Conservation (phyloP, 2,329 filamentous ascomycete genomes). For the Hirsutella minnesotensis region DNA sequence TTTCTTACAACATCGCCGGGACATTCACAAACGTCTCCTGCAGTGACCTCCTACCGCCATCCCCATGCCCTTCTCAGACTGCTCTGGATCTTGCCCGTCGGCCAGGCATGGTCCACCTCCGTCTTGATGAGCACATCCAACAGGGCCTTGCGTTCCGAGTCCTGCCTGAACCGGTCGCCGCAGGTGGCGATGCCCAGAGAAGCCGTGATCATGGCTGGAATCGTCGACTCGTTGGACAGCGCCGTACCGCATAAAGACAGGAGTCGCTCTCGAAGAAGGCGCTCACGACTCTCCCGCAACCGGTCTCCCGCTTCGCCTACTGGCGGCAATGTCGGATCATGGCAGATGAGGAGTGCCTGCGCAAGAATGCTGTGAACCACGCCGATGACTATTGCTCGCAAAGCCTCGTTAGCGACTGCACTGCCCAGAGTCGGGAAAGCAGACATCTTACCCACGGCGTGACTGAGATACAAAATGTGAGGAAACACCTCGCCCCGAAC, state of each 20-base stretch:
- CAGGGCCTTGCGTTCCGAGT: conserved; percentile 33
- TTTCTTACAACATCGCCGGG: too few relatives aligned
- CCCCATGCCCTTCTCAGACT: conserved; percentile 38
- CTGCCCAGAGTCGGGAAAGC: too few relatives aligned
- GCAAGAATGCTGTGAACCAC: conserved; percentile 49
- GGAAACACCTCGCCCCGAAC: conserved; percentile 35
- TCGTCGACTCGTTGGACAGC: conserved; percentile 40
- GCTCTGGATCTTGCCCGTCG: conserved; percentile 33
- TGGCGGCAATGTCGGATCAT: conserved; percentile 40
- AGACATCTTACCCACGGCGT: conserved; percentile 41
- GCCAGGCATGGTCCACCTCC: conserved; percentile 38
- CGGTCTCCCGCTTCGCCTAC: conserved; percentile 27
- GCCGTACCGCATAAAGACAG: conserved; percentile 47
- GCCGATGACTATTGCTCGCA: conserved; percentile 36
- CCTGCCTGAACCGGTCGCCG: conserved; percentile 36
- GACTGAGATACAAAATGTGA: conserved; percentile 43
- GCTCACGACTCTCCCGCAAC: conserved; percentile 17
- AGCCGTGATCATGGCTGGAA: conserved; percentile 43
- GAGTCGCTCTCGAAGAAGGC: conserved; percentile 33
- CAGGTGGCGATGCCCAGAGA: conserved; percentile 40
- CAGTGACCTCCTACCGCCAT: conserved; percentile 18
- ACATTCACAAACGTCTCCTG: too few relatives aligned
- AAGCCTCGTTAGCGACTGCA: not conserved
- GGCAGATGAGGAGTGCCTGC: conserved; percentile 41
- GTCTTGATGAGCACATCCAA: conserved; percentile 33